phyloP scores from a whole-genome alignment of 148 eudicot genomes.

The Selenicereus undatus region DNA sequence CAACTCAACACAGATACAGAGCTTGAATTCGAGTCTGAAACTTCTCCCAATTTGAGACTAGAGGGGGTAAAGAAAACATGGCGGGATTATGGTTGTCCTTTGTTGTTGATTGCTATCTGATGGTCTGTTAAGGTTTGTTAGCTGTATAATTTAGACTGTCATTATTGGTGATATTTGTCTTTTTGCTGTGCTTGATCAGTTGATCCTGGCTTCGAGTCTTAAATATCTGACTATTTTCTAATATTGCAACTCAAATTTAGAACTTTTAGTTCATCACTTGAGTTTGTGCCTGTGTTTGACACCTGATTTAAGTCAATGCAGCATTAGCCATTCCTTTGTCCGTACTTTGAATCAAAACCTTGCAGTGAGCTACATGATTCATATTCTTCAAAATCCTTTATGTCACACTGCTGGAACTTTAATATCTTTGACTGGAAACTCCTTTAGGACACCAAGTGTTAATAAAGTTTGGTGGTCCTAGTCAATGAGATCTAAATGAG shows the following conservation, averaged over 20 bases:
- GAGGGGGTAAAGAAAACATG: not conserved
- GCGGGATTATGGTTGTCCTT: not conserved
- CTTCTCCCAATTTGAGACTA: not conserved
- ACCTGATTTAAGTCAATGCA: not conserved
- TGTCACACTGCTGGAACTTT: not conserved
- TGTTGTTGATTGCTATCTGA: not conserved
- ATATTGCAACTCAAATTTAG: not conserved
- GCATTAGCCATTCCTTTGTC: not conserved
- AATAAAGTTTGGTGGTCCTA: not conserved
- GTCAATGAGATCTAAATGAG: too few species aligned
- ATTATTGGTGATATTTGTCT: not conserved
- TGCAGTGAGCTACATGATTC: not conserved
- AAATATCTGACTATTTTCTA: not conserved
- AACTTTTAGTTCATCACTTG: not conserved
- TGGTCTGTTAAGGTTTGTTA: not conserved
- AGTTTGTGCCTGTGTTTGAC: not conserved
- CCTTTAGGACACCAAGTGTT: not conserved
- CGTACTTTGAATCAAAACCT: not conserved
- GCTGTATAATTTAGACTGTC: not conserved
- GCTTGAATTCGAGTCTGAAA: not conserved
- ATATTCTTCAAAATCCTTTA: not conserved
- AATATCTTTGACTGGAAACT: not conserved
- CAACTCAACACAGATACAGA: too few species aligned
- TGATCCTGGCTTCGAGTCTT: not conserved
- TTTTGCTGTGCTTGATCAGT: not conserved